Conservation (phyloP, 2,329 filamentous ascomycete species). For the Alternaria sp. region DNA sequence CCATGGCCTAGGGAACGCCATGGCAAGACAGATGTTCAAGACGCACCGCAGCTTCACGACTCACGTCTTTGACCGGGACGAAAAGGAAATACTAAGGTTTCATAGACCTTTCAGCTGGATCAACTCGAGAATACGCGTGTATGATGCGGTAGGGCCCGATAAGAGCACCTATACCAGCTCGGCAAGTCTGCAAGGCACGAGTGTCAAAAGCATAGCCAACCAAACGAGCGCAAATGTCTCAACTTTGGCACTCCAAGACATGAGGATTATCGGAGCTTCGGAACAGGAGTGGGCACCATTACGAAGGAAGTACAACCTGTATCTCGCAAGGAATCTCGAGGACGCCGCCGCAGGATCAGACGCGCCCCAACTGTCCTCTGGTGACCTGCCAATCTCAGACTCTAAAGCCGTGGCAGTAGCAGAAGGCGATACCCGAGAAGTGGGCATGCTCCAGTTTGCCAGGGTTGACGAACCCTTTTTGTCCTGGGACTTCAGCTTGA, state of each 20-base stretch:
- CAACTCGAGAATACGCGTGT: slow-evolving; percentile 59
- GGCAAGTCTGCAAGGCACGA: slow-evolving; percentile 53
- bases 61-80: slow-evolving; percentile 67
- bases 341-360: slow-evolving; percentile 43
- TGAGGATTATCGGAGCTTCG: slow-evolving; percentile 68
- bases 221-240: slow-evolving; percentile 60
- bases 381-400: slow-evolving; percentile 57
- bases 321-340: slow-evolving; percentile 60
- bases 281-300: slow-evolving; percentile 69
- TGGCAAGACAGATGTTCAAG: slow-evolving; percentile 65
- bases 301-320: slow-evolving; percentile 69
- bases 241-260: slow-evolving; percentile 59
- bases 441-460: slow-evolving; percentile 65
- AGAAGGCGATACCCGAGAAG: slow-evolving; percentile 43
- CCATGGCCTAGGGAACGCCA: slow-evolving; percentile 61
- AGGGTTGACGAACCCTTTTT: slow-evolving; percentile 67
- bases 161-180: slow-evolving; percentile 46
- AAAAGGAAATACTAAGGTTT: slow-evolving; percentile 66
- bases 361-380: slow-evolving; percentile 50
- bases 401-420: slow-evolving; percentile 55
- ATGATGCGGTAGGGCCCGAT: slow-evolving; percentile 37
- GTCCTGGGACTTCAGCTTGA: slow-evolving; percentile 69
- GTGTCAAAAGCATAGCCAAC: slow-evolving; percentile 51
- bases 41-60: slow-evolving; percentile 70
- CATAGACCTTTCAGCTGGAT: slow-evolving; percentile 70